Evolutionary conservation across 1,284 basidiomycete genomes (phyloP).

Genomic region (Exsudoporus floridanus): DNA sequence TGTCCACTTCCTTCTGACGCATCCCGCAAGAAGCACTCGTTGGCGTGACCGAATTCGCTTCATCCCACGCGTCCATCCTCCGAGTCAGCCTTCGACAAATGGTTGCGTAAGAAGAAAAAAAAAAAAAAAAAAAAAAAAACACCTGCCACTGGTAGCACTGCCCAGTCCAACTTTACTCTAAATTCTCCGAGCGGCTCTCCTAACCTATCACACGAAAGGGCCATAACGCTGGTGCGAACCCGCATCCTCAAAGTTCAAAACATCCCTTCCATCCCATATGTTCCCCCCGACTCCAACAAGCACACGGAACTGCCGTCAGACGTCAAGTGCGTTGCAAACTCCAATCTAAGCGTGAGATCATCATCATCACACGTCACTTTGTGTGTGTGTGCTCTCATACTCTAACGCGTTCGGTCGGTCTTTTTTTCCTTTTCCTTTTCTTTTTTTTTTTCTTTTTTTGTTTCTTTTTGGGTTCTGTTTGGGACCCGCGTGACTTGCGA

Average conservation of each 20-base stretch:
- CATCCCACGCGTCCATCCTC: constrained; percentile 8
- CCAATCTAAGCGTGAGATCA: constrained; percentile 3
- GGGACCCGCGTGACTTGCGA: neutral
- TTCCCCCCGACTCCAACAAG: too few relatives aligned
- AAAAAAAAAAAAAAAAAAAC: neutral
- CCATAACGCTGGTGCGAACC: neutral
- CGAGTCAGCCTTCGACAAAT: neutral
- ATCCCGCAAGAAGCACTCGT: neutral
- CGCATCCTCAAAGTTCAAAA: constrained; percentile 15
- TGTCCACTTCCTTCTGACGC: neutral
- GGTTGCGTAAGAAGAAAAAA: constrained; percentile 17
- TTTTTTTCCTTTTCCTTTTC: neutral
- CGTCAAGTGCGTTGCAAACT: constrained; percentile 8
- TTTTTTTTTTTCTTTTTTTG: neutral
- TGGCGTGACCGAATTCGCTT: neutral
- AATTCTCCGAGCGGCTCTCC: neutral
- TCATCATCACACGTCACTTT: constrained; percentile 11
- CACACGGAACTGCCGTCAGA: constrained; percentile 2
- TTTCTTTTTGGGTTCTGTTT: neutral
- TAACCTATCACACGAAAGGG: constrained; percentile 3
- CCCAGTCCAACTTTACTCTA: neutral
- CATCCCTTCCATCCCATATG: neutral
- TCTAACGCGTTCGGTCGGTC: neutral
- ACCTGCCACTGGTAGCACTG: constrained; percentile 11
- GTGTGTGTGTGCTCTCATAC: neutral